Conservation (phyloP, 805 yeast genomes). For the Nakazawaea ernobii region DNA sequence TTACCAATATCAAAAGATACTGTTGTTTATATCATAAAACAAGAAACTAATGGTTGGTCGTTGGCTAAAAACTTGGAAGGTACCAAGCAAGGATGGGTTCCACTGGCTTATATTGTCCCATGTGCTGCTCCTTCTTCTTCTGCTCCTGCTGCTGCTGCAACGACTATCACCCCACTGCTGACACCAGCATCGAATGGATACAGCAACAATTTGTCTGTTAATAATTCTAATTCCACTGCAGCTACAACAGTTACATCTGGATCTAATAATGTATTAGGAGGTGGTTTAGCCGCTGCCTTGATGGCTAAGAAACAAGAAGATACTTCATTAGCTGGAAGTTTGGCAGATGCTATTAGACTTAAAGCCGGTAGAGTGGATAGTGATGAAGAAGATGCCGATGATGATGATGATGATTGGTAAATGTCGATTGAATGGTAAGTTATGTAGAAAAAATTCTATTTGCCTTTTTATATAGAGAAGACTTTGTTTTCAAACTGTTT, state of each 20-base stretch:
- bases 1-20: slow-evolving; percentile 75
- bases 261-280: slow-evolving; percentile 31
- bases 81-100: slow-evolving; percentile 91
- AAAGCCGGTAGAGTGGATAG: slow-evolving; percentile 68
- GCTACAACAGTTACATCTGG: slow-evolving; percentile 20
- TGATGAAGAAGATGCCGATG: slow-evolving; percentile 65
- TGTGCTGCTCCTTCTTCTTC: slow-evolving; percentile 53
- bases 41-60: slow-evolving; percentile 92
- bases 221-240: slow-evolving; percentile 16
- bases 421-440: neutral
- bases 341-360: slow-evolving; percentile 82
- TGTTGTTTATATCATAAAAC: slow-evolving; percentile 62
- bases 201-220: slow-evolving; percentile 13
- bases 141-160: slow-evolving; percentile 25
- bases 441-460: neutral
- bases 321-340: slow-evolving; percentile 66
- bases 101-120: slow-evolving; percentile 79
- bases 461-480: neutral
- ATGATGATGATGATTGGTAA: slow-evolving; percentile 37
- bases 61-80: slow-evolving; percentile 76
- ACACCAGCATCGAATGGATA: slow-evolving; percentile 19
- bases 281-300: slow-evolving; percentile 66
- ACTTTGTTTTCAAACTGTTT: no score
- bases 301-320: slow-evolving; percentile 59
- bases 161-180: slow-evolving; percentile 25